Evolutionary conservation across 352 stramenopile species (phyloP), one percentile per base, ranked within the genome.

Genomic region (Globisporangium alternatum): DNA sequence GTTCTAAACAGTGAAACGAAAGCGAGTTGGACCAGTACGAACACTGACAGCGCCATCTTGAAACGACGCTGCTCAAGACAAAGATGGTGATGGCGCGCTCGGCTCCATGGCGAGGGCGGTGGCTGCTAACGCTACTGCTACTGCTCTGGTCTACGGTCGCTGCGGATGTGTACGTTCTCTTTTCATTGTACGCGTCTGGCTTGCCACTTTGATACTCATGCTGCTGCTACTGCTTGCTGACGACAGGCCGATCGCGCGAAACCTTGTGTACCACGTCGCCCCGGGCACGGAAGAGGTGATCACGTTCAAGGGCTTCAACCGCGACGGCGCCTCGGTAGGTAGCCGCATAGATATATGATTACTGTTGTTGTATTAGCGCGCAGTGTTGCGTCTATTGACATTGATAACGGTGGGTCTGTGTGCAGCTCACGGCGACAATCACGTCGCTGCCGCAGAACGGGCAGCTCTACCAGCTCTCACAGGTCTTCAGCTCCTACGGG

Each of bases 401-500:
- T n/a, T 45, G 39, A 39, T 39, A 10, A 39, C 9, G 33, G 0
- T 19, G 39, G 39, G 39, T 52, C 9, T 58, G 54, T 37, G 12
- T 44, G 28, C 47, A 96, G 80, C 70, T 97, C 31, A 75, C 69
- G 9, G 74, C 81, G 53, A 94, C 76, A 19, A 95, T 97, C 71
- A 94, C 86, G 17, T 90, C 84, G 53, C 74, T 97, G 13, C 90
- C 91, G 2, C 70, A 80, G 33, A 83, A 89, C 25, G 92, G 92
- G 17, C 70, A 80, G 63, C 70, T 98, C 35, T 96, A 93, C 66
- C 92, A 98, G 71, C 83, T 97, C 53, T 95, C 88, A 7, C 75
- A 97, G 19, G 76, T 98, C 22, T 97, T 81, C 68, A 92, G 85
- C 59, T 71, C 87, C 61, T 96, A 97, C 64, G 92, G 89, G 66